Percentiles rank a stretch among this genome's conserved stretches.
These are phyloP conservation scores for Fusarium vanettenii DNA, from an alignment of 2,329 filamentous ascomycete species.

Conservation along the genomic window DNA sequence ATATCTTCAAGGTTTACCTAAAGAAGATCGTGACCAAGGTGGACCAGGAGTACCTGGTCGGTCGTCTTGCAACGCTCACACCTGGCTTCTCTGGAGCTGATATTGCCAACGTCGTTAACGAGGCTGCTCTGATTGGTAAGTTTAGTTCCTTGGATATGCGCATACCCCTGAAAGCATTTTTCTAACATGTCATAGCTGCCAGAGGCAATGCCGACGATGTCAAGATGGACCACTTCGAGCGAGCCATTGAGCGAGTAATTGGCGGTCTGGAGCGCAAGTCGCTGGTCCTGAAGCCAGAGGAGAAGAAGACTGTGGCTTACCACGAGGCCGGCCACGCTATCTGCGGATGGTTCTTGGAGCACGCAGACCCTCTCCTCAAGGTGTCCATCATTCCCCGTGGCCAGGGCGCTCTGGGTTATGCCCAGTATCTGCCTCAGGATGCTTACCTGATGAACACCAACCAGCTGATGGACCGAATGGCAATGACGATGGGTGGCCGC, in stretches of 20 bases:
- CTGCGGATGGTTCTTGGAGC: constrained; percentile 97
- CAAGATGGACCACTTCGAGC: constrained; percentile 91
- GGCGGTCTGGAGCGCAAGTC: constrained; percentile 98
- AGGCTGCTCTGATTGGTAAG: constrained; percentile 94
- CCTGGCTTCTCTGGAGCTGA: constrained; percentile 98
- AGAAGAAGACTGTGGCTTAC: constrained; percentile 97
- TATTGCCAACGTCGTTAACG: constrained; percentile 98
- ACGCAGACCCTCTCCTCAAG: constrained; percentile 96
- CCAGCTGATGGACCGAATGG: constrained; percentile 99
- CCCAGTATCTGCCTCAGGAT: constrained; percentile 95
- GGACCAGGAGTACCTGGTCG: constrained; percentile 87
- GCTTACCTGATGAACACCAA: constrained; percentile 95
- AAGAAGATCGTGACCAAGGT: constrained; percentile 95
- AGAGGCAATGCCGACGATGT: constrained; percentile 84
- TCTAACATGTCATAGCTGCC: constrained; percentile 70
- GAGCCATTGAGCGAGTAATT: constrained; percentile 96
- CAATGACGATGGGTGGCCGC: constrained; percentile 96
- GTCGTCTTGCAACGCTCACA: constrained; percentile 89
- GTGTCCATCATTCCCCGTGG: constrained; percentile 98
- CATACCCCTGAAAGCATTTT: background rate
- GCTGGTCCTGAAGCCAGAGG: constrained; percentile 88
- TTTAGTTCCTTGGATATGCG: constrained; percentile 47
- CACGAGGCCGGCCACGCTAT: constrained; percentile 99
- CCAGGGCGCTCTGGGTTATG: constrained; percentile 92
- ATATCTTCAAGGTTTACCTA: constrained; percentile 95